phyloP scores from a whole-genome alignment of 768 basidiomycete species.

The Lactarius quietus region DNA sequence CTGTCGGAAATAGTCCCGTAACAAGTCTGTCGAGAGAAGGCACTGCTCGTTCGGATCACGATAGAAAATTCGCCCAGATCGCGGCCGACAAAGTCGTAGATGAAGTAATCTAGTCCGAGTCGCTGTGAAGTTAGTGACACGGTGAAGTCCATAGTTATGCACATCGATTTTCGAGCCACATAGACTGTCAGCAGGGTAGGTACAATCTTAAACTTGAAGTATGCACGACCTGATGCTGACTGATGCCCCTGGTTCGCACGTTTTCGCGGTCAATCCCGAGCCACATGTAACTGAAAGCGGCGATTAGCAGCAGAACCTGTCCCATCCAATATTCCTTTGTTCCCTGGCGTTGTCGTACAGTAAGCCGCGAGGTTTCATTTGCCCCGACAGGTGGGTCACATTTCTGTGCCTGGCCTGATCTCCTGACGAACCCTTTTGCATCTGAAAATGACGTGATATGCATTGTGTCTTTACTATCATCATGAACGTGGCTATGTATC shows the following conservation, averaged over 20 bases:
- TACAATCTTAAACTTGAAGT: no score
- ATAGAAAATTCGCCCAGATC: neutral
- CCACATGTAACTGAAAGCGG: slow-evolving; percentile 43
- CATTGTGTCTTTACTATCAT: slow-evolving; percentile 20
- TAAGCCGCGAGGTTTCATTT: slow-evolving; percentile 10
- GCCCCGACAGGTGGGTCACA: slow-evolving; percentile 54
- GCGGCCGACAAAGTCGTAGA: slow-evolving; percentile 7
- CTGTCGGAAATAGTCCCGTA: slow-evolving; percentile 2
- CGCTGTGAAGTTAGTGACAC: no score
- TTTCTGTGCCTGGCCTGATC: slow-evolving; percentile 53
- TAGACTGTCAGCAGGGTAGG: no score
- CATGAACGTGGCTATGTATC: slow-evolving; percentile 15
- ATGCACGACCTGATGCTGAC: no score
- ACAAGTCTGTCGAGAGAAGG: neutral
- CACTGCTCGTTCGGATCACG: neutral
- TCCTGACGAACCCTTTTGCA: slow-evolving; percentile 30
- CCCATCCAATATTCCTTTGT: neutral
- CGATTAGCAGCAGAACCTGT: slow-evolving; percentile 59
- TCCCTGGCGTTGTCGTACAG: slow-evolving; percentile 17
- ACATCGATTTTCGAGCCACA: no score
- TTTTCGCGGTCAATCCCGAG: slow-evolving; percentile 22
- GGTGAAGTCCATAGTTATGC: no score
- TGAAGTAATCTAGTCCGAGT: no score
- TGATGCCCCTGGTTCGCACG: slow-evolving; percentile 42
- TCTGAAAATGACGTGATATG: slow-evolving; percentile 3